Conservation (phyloP, 176 grass and related monocot species). For the Aegilops tauschii region DNA sequence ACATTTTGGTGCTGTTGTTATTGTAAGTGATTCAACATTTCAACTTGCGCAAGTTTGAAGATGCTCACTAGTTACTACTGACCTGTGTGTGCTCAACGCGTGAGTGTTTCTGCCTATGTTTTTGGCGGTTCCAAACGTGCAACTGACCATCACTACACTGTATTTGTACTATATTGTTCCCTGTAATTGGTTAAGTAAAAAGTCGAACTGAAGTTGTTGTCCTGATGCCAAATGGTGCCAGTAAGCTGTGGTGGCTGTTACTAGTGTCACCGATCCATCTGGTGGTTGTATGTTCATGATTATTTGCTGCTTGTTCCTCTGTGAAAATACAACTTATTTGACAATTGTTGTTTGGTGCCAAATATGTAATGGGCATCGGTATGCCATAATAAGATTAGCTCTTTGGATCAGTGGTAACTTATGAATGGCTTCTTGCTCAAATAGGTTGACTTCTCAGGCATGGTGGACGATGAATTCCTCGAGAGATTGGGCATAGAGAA, state of each 20-base stretch:
- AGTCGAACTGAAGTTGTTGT: neutral
- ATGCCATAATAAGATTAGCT: neutral
- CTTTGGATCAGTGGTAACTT: constrained; percentile 14
- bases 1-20: neutral
- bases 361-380: neutral
- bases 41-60: neutral
- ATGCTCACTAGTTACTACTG: neutral
- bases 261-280: neutral
- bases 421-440: neutral
- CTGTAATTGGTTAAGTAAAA: neutral
- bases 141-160: neutral
- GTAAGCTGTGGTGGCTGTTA: neutral
- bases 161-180: neutral
- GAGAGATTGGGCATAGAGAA: constrained; percentile 72
- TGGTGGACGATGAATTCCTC: constrained; percentile 75
- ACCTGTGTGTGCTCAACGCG: neutral
- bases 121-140: neutral
- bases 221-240: neutral
- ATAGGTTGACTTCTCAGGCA: constrained; percentile 93
- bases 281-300: too few species aligned
- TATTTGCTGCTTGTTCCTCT: neutral
- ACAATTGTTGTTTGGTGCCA: neutral
- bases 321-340: neutral
- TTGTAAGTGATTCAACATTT: neutral
- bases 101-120: neutral